phyloP scores from a whole-genome alignment of 1,284 basidiomycete species.

The Thecaphora thlaspeos region DNA sequence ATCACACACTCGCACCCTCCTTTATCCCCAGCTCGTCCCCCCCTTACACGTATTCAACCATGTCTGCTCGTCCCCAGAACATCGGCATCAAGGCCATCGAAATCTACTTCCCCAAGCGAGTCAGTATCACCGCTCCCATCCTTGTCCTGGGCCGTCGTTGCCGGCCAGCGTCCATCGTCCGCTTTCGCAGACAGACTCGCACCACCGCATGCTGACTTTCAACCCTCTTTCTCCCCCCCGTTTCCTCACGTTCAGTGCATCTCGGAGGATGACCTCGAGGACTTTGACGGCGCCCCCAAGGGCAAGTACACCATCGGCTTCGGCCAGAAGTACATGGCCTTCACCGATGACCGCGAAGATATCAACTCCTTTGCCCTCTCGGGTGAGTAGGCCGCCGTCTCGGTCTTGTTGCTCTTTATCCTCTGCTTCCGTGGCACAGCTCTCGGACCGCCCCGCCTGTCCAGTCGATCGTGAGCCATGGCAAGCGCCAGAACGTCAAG shows the following conservation, averaged over 20 bases:
- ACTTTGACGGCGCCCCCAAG: conserved; percentile 88
- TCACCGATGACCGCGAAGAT: conserved; percentile 90
- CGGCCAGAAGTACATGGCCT: conserved; percentile 97
- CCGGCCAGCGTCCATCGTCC: too few species aligned
- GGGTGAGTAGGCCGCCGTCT: conserved; percentile 64
- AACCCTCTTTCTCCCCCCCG: background rate
- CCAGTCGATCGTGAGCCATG: too few species aligned
- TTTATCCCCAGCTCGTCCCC: background rate
- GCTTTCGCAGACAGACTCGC: background rate
- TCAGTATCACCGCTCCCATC: conserved; percentile 61
- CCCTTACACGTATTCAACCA: conserved; percentile 16
- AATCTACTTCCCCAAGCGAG: conserved; percentile 88
- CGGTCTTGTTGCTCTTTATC: background rate
- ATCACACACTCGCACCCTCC: background rate
- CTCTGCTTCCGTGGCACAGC: too few species aligned
- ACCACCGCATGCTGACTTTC: conserved; percentile 5
- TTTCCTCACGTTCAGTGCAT: conserved; percentile 39
- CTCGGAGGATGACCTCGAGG: conserved; percentile 64
- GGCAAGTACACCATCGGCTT: conserved; percentile 99
- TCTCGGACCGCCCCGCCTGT: too few species aligned
- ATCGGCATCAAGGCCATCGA: conserved; percentile 90
- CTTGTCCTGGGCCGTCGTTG: background rate
- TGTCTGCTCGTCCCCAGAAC: conserved; percentile 71
- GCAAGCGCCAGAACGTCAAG: too few species aligned
- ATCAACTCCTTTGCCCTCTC: conserved; percentile 97